These are phyloP conservation scores for Trichosanthes truncata DNA, from an alignment of 306 rosid species.

Conservation along the genomic window DNA sequence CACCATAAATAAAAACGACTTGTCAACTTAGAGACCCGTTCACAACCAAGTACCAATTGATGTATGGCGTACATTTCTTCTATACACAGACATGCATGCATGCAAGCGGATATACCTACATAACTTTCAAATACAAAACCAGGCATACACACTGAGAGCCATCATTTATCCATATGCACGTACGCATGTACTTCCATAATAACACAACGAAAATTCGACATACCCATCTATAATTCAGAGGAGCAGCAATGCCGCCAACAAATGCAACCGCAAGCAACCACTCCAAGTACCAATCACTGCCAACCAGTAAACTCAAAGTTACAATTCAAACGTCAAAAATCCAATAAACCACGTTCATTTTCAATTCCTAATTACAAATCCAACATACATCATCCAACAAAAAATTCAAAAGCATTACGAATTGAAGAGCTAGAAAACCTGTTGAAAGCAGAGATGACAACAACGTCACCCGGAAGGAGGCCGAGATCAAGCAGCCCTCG, in stretches of 20 bases:
- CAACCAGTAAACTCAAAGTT: neutral
- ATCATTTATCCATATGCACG: neutral
- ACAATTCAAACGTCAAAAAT: neutral
- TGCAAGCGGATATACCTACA: neutral
- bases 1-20: neutral
- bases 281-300: constrained; percentile 71
- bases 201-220: constrained; percentile 6
- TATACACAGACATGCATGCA: neutral
- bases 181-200: neutral
- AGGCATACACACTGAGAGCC: neutral
- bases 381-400: neutral
- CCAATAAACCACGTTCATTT: neutral
- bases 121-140: neutral
- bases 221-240: constrained; percentile 89
- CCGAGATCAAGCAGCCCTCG: constrained; percentile 47
- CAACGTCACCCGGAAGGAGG: constrained; percentile 46
- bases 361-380: neutral
- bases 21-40: neutral
- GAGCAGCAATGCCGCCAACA: constrained; percentile 78
- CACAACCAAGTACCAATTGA: neutral
- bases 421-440: constrained; percentile 24
- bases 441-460: constrained; percentile 75
- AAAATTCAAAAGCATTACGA: neutral
- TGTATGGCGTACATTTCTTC: neutral
- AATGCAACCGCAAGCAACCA: constrained; percentile 88